Evolutionary conservation across 495 filamentous ascomycete species (phyloP), one percentile per base, ranked within the genome.

Genomic region (Penicillium fimorum): DNA sequence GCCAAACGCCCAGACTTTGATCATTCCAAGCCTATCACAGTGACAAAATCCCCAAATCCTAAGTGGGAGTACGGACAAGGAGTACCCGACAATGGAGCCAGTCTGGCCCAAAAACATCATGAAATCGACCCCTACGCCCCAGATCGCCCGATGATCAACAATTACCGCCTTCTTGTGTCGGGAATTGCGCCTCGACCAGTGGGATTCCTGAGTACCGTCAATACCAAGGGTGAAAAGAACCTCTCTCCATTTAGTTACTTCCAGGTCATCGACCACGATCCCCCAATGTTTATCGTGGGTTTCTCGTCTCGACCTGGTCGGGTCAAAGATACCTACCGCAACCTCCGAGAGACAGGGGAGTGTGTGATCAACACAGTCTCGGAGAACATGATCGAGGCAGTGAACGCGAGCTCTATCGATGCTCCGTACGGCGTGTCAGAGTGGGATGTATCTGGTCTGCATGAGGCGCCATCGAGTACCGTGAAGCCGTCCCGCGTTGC

Each of bases 141-240:
- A 8, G 84, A 82, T 45, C 77, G 91, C 1, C 83, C 83, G 0
- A 70, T 82, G 0, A 72, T 79, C 1, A 83, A 81, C 68, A 96
- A 96, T 73, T 96, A 96, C 78, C 94, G 94, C 64, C 84, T 96
- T 0, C 79, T 96, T 5, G 93, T 96, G 69, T 87, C 82, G 2
- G 88, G 82, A 13, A 85, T 96, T 55, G 82, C 91, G 10, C 92
- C 92, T 0, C 84, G 92, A 9, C 92, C 92, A 1, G 72, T 86
- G 45, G 82, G 82, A 0, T 85, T 85, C 50, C 57, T 84, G 1
- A 77, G 75, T 54, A 86, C 82, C 2, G 65, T 76, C 1, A 76
- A 68, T n/a, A 69, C 68, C 29, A 74, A 82, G 55, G 80, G 81
- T 46, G 53, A 60, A 65, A 80, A 78, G 35, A 96, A 96, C 70